phyloP scores from a whole-genome alignment of 2,329 filamentous ascomycete genomes.

The Penicillium occitanis region DNA sequence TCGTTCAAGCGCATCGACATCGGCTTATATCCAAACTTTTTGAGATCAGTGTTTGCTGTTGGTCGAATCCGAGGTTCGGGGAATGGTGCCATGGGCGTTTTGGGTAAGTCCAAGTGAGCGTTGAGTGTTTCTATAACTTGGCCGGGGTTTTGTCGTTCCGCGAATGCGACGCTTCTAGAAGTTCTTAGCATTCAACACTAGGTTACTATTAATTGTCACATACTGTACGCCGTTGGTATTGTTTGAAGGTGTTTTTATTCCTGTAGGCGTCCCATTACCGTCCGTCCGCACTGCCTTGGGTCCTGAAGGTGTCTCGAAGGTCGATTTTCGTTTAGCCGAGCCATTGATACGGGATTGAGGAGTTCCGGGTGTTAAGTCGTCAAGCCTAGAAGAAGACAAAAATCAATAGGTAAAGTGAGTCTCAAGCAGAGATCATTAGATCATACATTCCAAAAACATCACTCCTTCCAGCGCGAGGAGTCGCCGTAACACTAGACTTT shows the following conservation, averaged over 20 bases:
- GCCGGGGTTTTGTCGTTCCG: slow-evolving; percentile 74
- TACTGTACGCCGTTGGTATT: slow-evolving; percentile 43
- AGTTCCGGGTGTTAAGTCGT: slow-evolving; percentile 68
- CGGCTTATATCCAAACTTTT: slow-evolving; percentile 87
- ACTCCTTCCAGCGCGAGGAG: slow-evolving; percentile 60
- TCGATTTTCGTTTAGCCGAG: slow-evolving; percentile 55
- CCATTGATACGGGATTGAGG: slow-evolving; percentile 42
- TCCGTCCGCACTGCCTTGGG: slow-evolving; percentile 46
- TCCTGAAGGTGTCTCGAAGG: slow-evolving; percentile 48
- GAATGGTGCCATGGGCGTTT: slow-evolving; percentile 70
- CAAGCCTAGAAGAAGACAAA: slow-evolving; percentile 51
- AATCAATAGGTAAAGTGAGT: no score
- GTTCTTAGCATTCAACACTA: slow-evolving; percentile 23
- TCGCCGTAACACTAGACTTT: slow-evolving; percentile 55
- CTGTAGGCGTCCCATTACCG: slow-evolving; percentile 53
- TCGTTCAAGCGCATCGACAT: slow-evolving; percentile 94
- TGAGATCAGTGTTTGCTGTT: slow-evolving; percentile 81
- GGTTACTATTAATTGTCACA: slow-evolving; percentile 23
- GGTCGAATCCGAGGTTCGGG: slow-evolving; percentile 77
- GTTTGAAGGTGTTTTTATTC: slow-evolving; percentile 39
- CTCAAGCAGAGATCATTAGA: background rate
- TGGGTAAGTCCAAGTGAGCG: slow-evolving; percentile 64
- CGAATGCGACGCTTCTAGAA: slow-evolving; percentile 63
- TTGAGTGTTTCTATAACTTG: slow-evolving; percentile 84
- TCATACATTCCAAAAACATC: slow-evolving; percentile 80